phyloP scores from a whole-genome alignment of 75 land plant species.

The Chamaecyparis obtusa region DNA sequence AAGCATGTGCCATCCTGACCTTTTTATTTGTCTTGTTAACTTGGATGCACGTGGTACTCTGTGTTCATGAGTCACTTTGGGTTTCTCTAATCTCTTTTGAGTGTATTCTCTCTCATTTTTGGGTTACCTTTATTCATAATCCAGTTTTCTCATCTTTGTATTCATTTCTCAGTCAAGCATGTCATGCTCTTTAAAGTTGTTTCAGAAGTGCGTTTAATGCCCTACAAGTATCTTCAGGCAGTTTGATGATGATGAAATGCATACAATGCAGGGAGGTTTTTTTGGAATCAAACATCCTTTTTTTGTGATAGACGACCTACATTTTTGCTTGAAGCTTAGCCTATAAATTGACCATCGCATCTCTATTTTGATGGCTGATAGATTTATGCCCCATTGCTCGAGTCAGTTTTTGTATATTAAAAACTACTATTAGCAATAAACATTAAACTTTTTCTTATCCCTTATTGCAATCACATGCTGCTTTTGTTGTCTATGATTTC shows the following conservation, averaged over 20 bases:
- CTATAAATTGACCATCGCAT: neutral
- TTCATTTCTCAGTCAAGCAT: neutral
- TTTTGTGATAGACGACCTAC: neutral
- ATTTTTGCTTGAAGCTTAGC: neutral
- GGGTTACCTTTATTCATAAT: neutral
- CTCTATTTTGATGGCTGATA: neutral
- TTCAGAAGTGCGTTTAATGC: neutral
- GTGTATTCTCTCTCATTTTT: neutral
- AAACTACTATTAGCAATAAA: too few species aligned
- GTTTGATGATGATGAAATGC: neutral
- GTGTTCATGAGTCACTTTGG: neutral
- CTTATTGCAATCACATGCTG: neutral
- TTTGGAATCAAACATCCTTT: neutral
- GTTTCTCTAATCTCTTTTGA: neutral
- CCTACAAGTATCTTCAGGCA: neutral
- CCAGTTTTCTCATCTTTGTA: neutral
- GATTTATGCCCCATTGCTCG: neutral
- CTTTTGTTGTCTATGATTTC: neutral
- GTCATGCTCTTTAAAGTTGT: neutral
- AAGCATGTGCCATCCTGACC: neutral
- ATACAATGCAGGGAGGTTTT: neutral
- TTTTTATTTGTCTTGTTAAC: neutral
- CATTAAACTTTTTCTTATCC: neutral
- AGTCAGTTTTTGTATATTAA: too few species aligned
- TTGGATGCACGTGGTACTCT: neutral